These are phyloP conservation scores for Senna siamea DNA, from an alignment of 306 rosid species.

Conservation along the genomic window DNA sequence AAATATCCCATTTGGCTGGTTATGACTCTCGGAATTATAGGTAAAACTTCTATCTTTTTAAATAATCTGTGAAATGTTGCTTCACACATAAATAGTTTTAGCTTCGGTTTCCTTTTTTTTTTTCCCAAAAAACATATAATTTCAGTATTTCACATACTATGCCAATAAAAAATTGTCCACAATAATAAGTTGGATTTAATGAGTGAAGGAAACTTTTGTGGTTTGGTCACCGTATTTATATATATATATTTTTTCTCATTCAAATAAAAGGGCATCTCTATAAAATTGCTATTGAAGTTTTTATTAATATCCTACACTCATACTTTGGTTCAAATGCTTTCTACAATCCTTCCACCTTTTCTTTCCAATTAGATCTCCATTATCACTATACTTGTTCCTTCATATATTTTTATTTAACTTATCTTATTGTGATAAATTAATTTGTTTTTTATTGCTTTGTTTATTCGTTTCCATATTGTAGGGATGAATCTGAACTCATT, in stretches of 20 bases:
- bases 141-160: neutral
- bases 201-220: neutral
- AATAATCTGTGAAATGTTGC: neutral
- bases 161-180: neutral
- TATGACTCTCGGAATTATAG: neutral
- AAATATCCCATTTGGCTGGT: neutral
- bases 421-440: neutral
- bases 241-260: too few relatives aligned
- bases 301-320: too few relatives aligned
- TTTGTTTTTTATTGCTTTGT: neutral
- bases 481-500: constrained; percentile 7
- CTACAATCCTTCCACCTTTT: neutral
- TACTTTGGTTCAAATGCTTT: too few relatives aligned
- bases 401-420: neutral
- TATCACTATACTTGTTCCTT: neutral
- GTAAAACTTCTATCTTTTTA: neutral
- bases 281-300: neutral
- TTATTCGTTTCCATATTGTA: neutral
- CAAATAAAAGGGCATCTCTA: neutral
- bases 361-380: neutral
- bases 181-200: neutral
- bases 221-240: neutral
- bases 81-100: neutral
- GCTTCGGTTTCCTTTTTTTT: neutral
- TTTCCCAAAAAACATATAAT: neutral